phyloP scores from a whole-genome alignment of 2,329 filamentous ascomycete species.

The Aspergillus brunneoviolaceus region DNA sequence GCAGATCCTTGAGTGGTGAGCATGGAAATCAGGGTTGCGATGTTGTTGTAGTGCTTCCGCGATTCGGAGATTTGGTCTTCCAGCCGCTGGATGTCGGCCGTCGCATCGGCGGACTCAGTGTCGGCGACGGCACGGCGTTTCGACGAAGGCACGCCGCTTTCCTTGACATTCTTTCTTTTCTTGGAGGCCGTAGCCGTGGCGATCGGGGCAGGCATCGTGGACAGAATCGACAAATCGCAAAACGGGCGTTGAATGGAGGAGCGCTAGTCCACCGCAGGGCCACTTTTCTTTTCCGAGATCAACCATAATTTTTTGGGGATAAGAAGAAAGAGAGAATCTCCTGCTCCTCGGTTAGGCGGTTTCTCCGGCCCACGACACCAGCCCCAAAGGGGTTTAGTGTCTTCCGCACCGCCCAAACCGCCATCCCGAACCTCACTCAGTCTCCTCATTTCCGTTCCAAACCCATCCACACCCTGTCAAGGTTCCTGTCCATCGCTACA shows the following conservation, averaged over 20 bases:
- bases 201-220: slow-evolving; percentile 30
- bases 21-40: slow-evolving; percentile 67
- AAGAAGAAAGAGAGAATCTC: too few relatives aligned
- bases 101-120: slow-evolving; percentile 52
- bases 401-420: slow-evolving; percentile 37
- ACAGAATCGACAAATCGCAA: slow-evolving; percentile 24
- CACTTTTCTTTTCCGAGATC: slow-evolving; percentile 4
- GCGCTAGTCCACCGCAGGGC: neutral
- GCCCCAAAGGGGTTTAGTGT: slow-evolving; percentile 34
- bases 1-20: slow-evolving; percentile 52
- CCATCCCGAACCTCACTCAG: slow-evolving; percentile 37
- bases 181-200: slow-evolving; percentile 32
- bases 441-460: slow-evolving; percentile 41
- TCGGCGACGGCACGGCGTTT: slow-evolving; percentile 49
- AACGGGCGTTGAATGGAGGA: slow-evolving; percentile 1
- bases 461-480: slow-evolving; percentile 45
- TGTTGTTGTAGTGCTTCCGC: slow-evolving; percentile 89
- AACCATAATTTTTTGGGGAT: slow-evolving; percentile 28
- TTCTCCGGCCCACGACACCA: slow-evolving; percentile 33
- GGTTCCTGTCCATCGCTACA: slow-evolving; percentile 62
- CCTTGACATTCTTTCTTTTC: slow-evolving; percentile 42
- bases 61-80: slow-evolving; percentile 82
- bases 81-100: slow-evolving; percentile 68
- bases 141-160: slow-evolving; percentile 38
- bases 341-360: slow-evolving; percentile 27